Base-by-base conservation (phyloP, 1,284 basidiomycete species). In the Ceratobasidium sp. region DNA sequence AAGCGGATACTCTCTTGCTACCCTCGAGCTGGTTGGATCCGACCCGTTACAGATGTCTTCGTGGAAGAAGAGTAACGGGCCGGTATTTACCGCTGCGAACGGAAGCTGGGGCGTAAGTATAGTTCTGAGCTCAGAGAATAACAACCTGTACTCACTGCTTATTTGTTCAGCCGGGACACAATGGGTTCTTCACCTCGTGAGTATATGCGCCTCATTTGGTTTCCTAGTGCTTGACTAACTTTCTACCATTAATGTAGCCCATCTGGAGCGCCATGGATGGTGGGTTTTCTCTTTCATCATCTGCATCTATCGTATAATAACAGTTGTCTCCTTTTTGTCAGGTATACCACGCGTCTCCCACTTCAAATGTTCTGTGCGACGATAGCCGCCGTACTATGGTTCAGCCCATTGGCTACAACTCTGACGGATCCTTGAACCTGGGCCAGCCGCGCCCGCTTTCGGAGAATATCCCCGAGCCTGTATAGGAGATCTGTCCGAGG, bases 261-360 rank as follows among this genome's bases (percentile, higher is more conserved):
- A 28, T 77, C 67, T 49, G 33, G 67, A 26, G 46, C 40, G 7
- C 68, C 23, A 23, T 66, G 33, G 55, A 58, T 73, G 39, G 64
- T 66, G 20, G 12, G 44, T 28, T 6, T n/a, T 49, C 60, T 20
- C 28, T 18, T 26, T 69, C 18, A 6, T 51, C 49, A 51, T 40
- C 7, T 15, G 26, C 33, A 60, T 33, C 53, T 28, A n/a, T 58
- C 28, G 28, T 64, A 49, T 23, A 7, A 12, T 18, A 20, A 51
- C n/a, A 18, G 26, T 26, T 18, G 40, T 26, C 5, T 28, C 13
- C 44, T 39, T 4, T 28, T 3, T 33, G 10, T 18, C 12, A 77
- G 60, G 78, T 79, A 33, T 79, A 79, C 33, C 78, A 79, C 40
- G 56, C 58, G 3, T 76, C 78, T 7, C 42, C 63, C 10, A 69